These are phyloP conservation scores for Medicago lupulina DNA, from an alignment of 306 rosid species.

Conservation along the genomic window DNA sequence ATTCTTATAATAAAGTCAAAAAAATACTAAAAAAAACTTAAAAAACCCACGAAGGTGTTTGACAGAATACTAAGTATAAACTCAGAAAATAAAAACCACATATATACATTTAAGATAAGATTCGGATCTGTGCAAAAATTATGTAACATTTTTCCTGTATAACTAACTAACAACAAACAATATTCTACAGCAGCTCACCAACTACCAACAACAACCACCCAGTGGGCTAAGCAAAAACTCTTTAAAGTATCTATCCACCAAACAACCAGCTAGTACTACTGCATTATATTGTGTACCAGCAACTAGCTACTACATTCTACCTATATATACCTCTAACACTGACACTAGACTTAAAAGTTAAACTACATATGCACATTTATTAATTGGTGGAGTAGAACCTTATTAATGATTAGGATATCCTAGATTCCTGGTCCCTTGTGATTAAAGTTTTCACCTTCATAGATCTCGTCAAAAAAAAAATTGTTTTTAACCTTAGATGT, in stretches of 20 bases:
- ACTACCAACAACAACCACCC: conserved; percentile 36
- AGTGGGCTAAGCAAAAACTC: conserved; percentile 16
- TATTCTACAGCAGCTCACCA: conserved; percentile 32
- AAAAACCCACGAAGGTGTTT: too few relatives aligned
- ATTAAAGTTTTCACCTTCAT: too few relatives aligned
- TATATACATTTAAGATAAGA: not conserved
- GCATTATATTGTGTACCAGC: conserved; percentile 19
- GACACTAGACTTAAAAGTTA: too few relatives aligned
- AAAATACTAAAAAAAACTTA: too few relatives aligned
- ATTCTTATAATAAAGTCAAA: too few relatives aligned
- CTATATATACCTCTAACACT: not conserved
- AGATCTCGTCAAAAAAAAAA: too few relatives aligned
- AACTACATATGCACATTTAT: too few relatives aligned
- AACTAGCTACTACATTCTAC: conserved; percentile 37
- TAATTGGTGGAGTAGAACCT: too few relatives aligned
- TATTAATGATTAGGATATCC: too few relatives aligned
- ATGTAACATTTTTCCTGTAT: not conserved
- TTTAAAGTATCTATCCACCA: conserved; percentile 40
- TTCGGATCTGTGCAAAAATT: not conserved
- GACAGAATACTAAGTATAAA: too few relatives aligned
- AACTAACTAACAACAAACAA: conserved; percentile 11
- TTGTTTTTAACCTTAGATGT: too few relatives aligned
- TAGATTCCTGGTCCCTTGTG: too few relatives aligned
- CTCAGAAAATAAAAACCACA: not conserved
- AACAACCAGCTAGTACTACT: conserved; percentile 41